Evolutionary conservation across 306 rosid genomes (phyloP).

Genomic region (Vigna radiata): DNA sequence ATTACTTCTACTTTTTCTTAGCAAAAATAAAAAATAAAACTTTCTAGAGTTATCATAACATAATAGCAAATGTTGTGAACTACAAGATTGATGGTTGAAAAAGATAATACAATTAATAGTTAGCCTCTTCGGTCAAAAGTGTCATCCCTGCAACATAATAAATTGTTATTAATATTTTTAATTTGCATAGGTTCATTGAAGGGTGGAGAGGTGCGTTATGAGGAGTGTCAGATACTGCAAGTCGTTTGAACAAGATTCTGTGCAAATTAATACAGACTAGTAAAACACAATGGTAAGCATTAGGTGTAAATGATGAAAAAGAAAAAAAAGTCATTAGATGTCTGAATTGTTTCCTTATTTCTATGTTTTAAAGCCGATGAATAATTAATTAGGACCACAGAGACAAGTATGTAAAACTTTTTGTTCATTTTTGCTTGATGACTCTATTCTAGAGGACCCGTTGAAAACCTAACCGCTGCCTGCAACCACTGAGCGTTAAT

Average conservation of each 20-base stretch:
- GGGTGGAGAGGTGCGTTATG: neutral
- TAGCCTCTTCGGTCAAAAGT: conserved; percentile 1
- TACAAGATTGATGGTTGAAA: neutral
- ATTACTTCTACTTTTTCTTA: no score
- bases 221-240: neutral
- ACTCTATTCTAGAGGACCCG: conserved; percentile 36
- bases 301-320: neutral
- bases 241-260: neutral
- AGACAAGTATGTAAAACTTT: conserved; percentile 7
- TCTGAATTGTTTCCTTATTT: conserved; percentile 10
- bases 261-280: conserved; percentile 1
- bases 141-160: neutral
- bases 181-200: neutral
- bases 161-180: neutral
- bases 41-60: no score
- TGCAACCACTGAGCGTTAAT: conserved; percentile 50
- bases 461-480: conserved; percentile 50
- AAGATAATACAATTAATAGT: neutral
- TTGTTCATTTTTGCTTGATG: conserved; percentile 39
- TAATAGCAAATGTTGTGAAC: neutral
- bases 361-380: conserved; percentile 1
- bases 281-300: neutral
- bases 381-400: conserved; percentile 39
- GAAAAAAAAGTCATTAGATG: neutral
- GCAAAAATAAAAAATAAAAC: no score